Percentiles rank a stretch among this genome's conserved stretches.
Evolutionary conservation across 768 basidiomycete species (phyloP).

Genomic region (Piloderma croceum): DNA sequence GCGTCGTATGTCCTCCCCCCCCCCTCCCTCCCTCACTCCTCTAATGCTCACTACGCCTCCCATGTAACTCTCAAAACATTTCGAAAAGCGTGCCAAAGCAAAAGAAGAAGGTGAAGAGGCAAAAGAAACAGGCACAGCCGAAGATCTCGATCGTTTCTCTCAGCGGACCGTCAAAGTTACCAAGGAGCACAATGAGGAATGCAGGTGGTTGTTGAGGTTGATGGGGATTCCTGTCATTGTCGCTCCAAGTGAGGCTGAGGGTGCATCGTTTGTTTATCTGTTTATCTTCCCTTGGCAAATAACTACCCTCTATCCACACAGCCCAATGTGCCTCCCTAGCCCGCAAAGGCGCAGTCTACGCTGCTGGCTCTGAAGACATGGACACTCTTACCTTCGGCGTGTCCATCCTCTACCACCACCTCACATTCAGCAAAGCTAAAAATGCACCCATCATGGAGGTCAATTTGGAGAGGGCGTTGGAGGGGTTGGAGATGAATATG

Average conservation of each 20-base stretch:
- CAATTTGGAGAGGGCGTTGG: conserved; percentile 70
- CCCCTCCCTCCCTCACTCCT: not conserved
- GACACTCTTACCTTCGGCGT: conserved; percentile 95
- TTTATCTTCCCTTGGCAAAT: conserved; percentile 3
- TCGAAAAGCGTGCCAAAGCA: conserved; percentile 84
- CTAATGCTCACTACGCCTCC: conserved; percentile 10
- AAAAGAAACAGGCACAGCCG: conserved; percentile 89
- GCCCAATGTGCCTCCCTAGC: conserved; percentile 98
- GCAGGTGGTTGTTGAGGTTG: conserved; percentile 73
- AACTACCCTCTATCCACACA: conserved; percentile 77
- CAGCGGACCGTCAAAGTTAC: conserved; percentile 93
- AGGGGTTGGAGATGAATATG: conserved; percentile 92
- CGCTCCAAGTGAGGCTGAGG: too few relatives aligned
- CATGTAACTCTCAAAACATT: conserved; percentile 88
- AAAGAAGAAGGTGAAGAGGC: conserved; percentile 95
- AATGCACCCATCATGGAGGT: conserved; percentile 96
- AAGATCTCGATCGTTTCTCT: conserved; percentile 88
- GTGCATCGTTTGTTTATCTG: conserved; percentile 25
- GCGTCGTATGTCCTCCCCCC: conserved; percentile 64
- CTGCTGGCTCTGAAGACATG: conserved; percentile 99
- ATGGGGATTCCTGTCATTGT: conserved; percentile 98
- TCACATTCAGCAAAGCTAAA: conserved; percentile 97
- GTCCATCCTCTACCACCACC: conserved; percentile 88
- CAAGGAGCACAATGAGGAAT: conserved; percentile 93
- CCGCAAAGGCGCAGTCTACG: conserved; percentile 89